A percentile compares a stretch with the other conserved stretches of the same genome.
phyloP scores from a whole-genome alignment of 116 monocot genomes.

The Zostera marina region DNA sequence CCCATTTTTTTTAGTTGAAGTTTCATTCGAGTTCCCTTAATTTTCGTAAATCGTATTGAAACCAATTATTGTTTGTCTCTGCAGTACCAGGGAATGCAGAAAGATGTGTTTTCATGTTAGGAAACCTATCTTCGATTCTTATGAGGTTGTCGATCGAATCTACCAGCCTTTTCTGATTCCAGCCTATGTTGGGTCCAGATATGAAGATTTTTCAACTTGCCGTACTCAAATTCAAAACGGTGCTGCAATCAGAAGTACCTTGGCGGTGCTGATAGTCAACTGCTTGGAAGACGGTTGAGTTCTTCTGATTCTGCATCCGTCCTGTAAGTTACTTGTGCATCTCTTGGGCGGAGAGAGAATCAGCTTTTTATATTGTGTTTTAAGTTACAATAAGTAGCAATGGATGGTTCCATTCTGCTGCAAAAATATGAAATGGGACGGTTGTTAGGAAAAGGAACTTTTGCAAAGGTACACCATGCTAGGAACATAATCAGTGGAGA shows the following conservation, averaged over 20 bases:
- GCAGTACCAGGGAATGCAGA: neutral
- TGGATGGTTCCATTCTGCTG: constrained; percentile 1
- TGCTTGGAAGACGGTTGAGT: constrained; percentile 1
- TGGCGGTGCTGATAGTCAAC: neutral
- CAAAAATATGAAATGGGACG: constrained; percentile 38
- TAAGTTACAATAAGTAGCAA: neutral
- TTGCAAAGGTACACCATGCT: constrained; percentile 44
- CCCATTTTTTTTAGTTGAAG: no score
- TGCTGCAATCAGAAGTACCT: neutral
- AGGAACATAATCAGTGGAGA: constrained; percentile 24
- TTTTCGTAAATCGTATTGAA: neutral
- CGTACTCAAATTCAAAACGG: neutral
- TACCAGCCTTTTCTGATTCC: neutral
- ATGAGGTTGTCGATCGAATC: neutral
- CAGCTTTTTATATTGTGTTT: neutral
- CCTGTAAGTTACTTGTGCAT: neutral
- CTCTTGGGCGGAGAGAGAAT: neutral
- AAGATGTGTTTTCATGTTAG: constrained; percentile 1
- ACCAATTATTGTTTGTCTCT: neutral
- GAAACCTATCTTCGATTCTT: neutral
- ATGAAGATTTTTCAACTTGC: neutral
- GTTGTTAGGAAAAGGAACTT: constrained; percentile 39
- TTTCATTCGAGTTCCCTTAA: neutral
- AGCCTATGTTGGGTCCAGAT: neutral
- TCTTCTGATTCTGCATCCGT: neutral